Evolutionary conservation across 331 rosid genomes (phyloP), one percentile per base, ranked within the genome.

Genomic region (Prunus yedoensis): DNA sequence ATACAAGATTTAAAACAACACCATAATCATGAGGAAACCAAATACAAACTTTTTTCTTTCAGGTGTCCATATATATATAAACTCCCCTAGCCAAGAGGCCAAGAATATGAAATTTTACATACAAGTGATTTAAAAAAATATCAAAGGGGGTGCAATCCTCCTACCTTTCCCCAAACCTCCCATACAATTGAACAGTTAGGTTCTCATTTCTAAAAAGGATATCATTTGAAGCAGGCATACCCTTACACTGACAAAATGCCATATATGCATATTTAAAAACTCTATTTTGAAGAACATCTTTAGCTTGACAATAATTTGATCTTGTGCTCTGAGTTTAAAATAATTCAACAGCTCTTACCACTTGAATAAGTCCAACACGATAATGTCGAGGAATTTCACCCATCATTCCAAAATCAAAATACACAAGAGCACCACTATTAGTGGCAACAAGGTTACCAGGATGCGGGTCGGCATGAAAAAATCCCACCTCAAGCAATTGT

Each of bases 371-470:
- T 76, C 99, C 99, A 64, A 89, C 96, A 14, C 89, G 96, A 74
- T 82, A 94, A 88, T 90, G 97, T 76, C 97, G 87, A 54, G 99
- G 99, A 82, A 92, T 90, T 79, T 94, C 97, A 71, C 99, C 99
- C 96, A 90, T 92, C 99, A 94, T 94, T 85, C 99, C 99, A 75
- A 94, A 94, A 85, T 94, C 97, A 83, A 92, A 94, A 84, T 94
- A 92, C 45, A 93, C 97, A 79, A 94, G 93, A 63, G 90, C 80
- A 61, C 97, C 99, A 74, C 84, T 83, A 23, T 80, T 79, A 27
- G 82, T 80, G 4, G 97, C 97, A 75, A 95, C 99, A 73, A 95
- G 97, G 84, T 95, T 95, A 78, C 99, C 99, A 3, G 99, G 99
- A 90, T 92, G 99, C 54, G 99, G 99, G 78, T 92, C 99, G 25